Evolutionary conservation across 1,284 basidiomycete species (phyloP).

Genomic region (Vanrija pseudolonga): DNA sequence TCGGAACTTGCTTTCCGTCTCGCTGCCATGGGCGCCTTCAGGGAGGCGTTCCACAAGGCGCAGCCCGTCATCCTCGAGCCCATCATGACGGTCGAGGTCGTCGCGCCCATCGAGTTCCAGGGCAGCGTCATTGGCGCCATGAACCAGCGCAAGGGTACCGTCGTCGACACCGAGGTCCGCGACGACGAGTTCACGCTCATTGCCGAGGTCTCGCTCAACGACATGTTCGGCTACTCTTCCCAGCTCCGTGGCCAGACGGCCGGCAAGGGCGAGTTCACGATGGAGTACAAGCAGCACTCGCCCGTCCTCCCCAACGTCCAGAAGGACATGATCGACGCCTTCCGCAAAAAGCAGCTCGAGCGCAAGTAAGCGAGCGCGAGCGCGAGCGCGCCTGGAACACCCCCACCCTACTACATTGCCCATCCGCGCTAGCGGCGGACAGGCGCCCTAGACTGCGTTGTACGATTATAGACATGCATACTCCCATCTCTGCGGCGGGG

Average conservation of each 20-base stretch:
- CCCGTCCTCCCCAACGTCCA: constrained; percentile 88
- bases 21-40: constrained; percentile 86
- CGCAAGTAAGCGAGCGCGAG: constrained; percentile 4
- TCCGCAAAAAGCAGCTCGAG: constrained; percentile 51
- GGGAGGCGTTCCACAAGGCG: constrained; percentile 78
- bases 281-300: constrained; percentile 89
- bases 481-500: not conserved
- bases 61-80: constrained; percentile 87
- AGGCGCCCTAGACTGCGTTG: not conserved
- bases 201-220: constrained; percentile 91
- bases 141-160: constrained; percentile 89
- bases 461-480: constrained; percentile 14
- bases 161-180: constrained; percentile 91
- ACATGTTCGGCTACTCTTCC: constrained; percentile 98
- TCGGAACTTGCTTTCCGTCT: constrained; percentile 94
- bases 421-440: not conserved
- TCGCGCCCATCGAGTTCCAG: constrained; percentile 95
- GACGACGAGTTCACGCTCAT: constrained; percentile 94
- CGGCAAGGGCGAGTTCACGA: constrained; percentile 93
- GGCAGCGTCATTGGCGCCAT: constrained; percentile 93
- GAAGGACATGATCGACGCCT: constrained; percentile 71
- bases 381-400: too few species aligned
- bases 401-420: not conserved
- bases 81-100: constrained; percentile 97
- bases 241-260: constrained; percentile 90